phyloP scores from a whole-genome alignment of 169 alveolate genomes.

The Ichthyophthirius multifiliis region DNA sequence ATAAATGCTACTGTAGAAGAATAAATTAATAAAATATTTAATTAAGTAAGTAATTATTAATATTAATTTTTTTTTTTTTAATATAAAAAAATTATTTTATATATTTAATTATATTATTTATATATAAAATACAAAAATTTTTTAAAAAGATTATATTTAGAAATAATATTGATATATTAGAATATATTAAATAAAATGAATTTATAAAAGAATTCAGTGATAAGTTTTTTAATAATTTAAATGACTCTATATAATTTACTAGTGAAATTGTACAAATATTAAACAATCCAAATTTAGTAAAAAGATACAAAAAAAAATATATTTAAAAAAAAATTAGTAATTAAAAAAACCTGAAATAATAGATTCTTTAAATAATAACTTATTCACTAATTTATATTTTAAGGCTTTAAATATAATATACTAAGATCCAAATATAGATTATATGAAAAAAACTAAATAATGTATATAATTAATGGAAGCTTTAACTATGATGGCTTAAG shows the following conservation, averaged over 20 bases:
- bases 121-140: too few species aligned
- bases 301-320: not conserved
- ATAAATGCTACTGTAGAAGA: too few species aligned
- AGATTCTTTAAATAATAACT: not conserved
- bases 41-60: too few species aligned
- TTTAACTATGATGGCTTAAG: not conserved
- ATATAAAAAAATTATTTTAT: too few species aligned
- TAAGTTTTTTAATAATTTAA: not conserved
- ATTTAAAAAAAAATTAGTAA: not conserved
- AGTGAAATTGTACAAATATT: not conserved
- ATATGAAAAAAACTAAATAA: not conserved
- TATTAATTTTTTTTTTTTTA: too few species aligned
- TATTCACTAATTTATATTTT: not conserved
- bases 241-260: not conserved
- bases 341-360: not conserved
- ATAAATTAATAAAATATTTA: too few species aligned
- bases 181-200: not conserved
- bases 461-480: not conserved
- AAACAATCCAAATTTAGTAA: constrained; percentile 2
- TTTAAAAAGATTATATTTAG: not conserved
- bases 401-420: not conserved
- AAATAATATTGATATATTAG: not conserved
- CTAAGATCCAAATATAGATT: not conserved
- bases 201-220: not conserved
- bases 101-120: too few species aligned